Percentiles rank a stretch among this genome's conserved stretches.
These are phyloP conservation scores for Yamadazyma olivae DNA, from an alignment of 805 yeast genomes.

Conservation along the genomic window DNA sequence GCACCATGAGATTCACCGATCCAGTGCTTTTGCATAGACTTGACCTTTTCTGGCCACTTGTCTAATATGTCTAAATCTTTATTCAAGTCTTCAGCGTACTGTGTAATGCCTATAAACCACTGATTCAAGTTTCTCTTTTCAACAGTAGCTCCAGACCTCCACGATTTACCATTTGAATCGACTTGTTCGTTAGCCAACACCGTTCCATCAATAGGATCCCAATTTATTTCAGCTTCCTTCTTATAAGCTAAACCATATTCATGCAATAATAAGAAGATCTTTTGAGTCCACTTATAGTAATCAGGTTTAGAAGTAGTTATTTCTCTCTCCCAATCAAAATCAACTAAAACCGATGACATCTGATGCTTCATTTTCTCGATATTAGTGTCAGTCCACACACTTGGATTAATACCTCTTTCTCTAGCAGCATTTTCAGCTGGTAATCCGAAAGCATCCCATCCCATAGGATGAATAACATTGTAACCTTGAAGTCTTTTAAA, in stretches of 20 bases:
- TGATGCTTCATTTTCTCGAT: slow-evolving; percentile 86
- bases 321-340: slow-evolving; percentile 93
- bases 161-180: slow-evolving; percentile 83
- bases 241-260: slow-evolving; percentile 83
- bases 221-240: slow-evolving; percentile 84
- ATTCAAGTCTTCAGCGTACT: slow-evolving; percentile 66
- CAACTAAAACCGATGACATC: slow-evolving; percentile 72
- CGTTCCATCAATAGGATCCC: slow-evolving; percentile 97
- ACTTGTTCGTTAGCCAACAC: slow-evolving; percentile 96
- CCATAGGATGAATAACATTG: slow-evolving; percentile 92
- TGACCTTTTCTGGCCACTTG: slow-evolving; percentile 88
- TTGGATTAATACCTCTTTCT: slow-evolving; percentile 76
- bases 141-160: slow-evolving; percentile 96
- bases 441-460: slow-evolving; percentile 98
- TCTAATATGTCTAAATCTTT: slow-evolving; percentile 59
- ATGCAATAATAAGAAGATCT: slow-evolving; percentile 69
- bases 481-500: slow-evolving; percentile 74
- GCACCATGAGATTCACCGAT: slow-evolving; percentile 87
- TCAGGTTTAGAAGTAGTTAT: slow-evolving; percentile 81
- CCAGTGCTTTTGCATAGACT: slow-evolving; percentile 91
- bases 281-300: slow-evolving; percentile 91
- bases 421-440: slow-evolving; percentile 99
- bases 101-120: slow-evolving; percentile 92
- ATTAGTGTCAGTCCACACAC: slow-evolving; percentile 77
- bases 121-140: slow-evolving; percentile 80